phyloP scores from a whole-genome alignment of 2,329 filamentous ascomycete species.

The Cladosporium sp. region DNA sequence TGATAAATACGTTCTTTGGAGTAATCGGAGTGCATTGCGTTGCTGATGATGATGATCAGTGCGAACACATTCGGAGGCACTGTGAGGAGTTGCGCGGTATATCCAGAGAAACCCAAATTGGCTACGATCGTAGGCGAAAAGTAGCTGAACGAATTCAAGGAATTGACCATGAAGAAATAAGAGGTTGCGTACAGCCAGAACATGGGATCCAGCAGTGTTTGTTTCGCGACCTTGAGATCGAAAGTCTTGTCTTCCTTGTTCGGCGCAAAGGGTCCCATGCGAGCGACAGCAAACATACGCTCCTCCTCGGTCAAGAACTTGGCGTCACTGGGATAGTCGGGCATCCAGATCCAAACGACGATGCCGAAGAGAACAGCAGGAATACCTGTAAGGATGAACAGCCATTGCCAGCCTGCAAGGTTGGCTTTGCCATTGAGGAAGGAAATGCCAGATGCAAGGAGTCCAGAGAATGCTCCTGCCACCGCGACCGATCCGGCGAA shows the following conservation, averaged over 20 bases:
- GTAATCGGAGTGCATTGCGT: constrained; percentile 20
- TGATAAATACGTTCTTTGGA: constrained; percentile 21
- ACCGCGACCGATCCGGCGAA: constrained; percentile 38
- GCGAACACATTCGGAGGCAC: constrained; percentile 43
- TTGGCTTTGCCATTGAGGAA: constrained; percentile 36
- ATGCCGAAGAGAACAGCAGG: constrained; percentile 44
- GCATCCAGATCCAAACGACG: constrained; percentile 47
- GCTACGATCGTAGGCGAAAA: constrained; percentile 57
- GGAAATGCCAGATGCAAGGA: constrained; percentile 49
- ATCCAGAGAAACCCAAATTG: constrained; percentile 44
- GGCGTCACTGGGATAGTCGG: constrained; percentile 60
- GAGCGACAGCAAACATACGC: constrained; percentile 42
- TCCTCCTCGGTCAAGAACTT: constrained; percentile 54
- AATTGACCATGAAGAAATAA: constrained; percentile 40
- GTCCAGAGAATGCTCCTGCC: constrained; percentile 53
- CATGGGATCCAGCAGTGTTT: constrained; percentile 49
- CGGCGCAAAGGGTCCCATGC: constrained; percentile 35
- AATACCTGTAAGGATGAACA: constrained; percentile 27
- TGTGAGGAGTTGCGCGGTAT: constrained; percentile 45
- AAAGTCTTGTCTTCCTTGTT: constrained; percentile 22
- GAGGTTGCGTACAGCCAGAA: constrained; percentile 43
- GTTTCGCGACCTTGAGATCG: constrained; percentile 38
- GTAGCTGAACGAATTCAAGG: constrained; percentile 57
- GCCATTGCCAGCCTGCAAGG: constrained; percentile 32
- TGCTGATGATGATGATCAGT: constrained; percentile 22